Percentiles rank a stretch among this genome's conserved stretches.
Conservation (phyloP, 129 eudicot species). For the Escallonia herrerae region DNA sequence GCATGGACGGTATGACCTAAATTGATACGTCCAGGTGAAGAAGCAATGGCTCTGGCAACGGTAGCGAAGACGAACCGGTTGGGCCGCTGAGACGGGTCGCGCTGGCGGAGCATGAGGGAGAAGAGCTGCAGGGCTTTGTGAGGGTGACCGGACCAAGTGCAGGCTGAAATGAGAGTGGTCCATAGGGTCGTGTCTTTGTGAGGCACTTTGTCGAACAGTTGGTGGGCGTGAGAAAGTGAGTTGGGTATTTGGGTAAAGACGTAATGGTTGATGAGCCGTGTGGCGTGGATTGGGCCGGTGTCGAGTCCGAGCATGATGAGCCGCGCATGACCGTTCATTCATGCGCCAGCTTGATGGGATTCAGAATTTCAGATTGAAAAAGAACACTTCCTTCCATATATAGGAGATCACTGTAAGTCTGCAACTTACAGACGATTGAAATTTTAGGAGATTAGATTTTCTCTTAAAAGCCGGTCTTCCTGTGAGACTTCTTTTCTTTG, state of each 20-base stretch:
- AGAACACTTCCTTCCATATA: too few relatives aligned
- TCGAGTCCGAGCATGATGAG: slow-evolving; percentile 24
- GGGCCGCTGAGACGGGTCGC: slow-evolving; percentile 5
- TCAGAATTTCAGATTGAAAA: too few relatives aligned
- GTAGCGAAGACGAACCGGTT: slow-evolving; percentile 22
- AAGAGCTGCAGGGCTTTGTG: slow-evolving; percentile 21
- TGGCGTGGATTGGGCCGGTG: slow-evolving; percentile 11
- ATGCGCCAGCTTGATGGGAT: background rate
- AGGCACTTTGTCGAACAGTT: slow-evolving; percentile 21
- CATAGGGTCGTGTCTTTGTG: slow-evolving; percentile 19
- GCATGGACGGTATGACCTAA: slow-evolving; percentile 21
- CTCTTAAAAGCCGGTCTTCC: too few relatives aligned
- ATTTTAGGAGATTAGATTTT: too few relatives aligned
- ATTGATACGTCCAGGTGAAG: slow-evolving; percentile 8
- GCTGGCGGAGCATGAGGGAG: slow-evolving; percentile 21
- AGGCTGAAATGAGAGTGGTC: slow-evolving; percentile 25
- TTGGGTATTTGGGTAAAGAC: background rate
- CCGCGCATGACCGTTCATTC: slow-evolving; percentile 26
- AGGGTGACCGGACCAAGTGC: slow-evolving; percentile 17
- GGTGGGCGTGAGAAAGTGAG: slow-evolving; percentile 17
- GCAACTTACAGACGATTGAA: too few relatives aligned
- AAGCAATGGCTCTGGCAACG: slow-evolving; percentile 20
- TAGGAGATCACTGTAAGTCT: too few relatives aligned
- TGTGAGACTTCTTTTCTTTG: too few relatives aligned
- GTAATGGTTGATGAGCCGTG: slow-evolving; percentile 18